Conservation (phyloP, 2,329 filamentous ascomycete species). For the Trichoderma breve region DNA sequence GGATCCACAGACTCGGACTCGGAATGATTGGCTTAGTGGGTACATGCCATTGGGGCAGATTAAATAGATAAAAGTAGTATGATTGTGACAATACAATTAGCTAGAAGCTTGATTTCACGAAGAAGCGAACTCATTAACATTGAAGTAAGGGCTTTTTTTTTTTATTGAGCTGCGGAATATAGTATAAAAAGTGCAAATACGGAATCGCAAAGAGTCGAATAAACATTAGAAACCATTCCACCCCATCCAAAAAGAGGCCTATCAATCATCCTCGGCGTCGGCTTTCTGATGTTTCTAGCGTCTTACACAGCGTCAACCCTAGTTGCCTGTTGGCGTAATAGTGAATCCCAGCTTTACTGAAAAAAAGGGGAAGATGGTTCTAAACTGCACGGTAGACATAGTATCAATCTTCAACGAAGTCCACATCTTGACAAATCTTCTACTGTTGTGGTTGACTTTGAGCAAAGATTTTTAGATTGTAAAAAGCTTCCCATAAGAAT, state of each 20-base stretch:
- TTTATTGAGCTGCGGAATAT: not conserved
- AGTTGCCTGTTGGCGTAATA: not conserved
- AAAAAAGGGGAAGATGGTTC: not conserved
- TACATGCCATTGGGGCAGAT: not conserved
- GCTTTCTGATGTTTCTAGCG: not conserved
- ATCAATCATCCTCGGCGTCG: not conserved
- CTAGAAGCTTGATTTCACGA: not conserved
- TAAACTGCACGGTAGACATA: not conserved
- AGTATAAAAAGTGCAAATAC: not conserved
- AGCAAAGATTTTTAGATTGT: not conserved
- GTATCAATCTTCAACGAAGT: not conserved
- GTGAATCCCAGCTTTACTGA: not conserved
- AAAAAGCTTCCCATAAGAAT: not conserved
- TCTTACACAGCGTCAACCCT: not conserved
- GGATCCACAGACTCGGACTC: slow-evolving; percentile 20
- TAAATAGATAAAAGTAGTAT: not conserved
- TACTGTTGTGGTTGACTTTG: not conserved
- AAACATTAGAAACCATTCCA: not conserved
- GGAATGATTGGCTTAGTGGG: not conserved
- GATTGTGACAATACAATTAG: not conserved
- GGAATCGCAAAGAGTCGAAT: not conserved
- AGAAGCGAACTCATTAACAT: not conserved
- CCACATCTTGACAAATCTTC: not conserved
- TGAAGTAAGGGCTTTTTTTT: not conserved
- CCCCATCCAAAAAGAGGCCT: not conserved